These are phyloP conservation scores for Przewalskia tangutica DNA, from an alignment of 257 asterid genomes.

Conservation along the genomic window DNA sequence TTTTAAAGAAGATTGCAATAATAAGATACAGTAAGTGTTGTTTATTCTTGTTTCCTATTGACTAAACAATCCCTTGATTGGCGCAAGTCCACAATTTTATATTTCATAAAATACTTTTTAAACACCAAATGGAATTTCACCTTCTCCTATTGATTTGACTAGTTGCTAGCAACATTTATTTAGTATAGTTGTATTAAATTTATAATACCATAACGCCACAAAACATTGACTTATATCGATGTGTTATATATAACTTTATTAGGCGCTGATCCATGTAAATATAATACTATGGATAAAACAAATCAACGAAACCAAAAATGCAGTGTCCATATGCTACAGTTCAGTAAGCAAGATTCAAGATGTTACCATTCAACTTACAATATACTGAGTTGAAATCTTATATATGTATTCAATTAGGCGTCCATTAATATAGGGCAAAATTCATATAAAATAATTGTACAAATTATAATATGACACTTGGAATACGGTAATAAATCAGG, in stretches of 20 bases:
- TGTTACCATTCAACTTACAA: not conserved
- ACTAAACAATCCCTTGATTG: constrained; percentile 29
- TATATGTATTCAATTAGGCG: not conserved
- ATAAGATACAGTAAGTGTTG: not conserved
- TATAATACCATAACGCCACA: not conserved
- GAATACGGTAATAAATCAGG: no score
- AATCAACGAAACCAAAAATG: not conserved
- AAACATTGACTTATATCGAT: not conserved
- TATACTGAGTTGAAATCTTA: not conserved
- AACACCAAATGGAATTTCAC: not conserved
- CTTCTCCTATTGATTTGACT: not conserved
- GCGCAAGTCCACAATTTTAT: constrained; percentile 9
- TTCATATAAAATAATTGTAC: no score
- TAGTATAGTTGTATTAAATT: not conserved
- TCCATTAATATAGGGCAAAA: not conserved
- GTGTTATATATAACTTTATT: not conserved
- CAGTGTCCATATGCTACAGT: not conserved
- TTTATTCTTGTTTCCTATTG: constrained; percentile 13
- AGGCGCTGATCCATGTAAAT: not conserved
- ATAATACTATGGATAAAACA: not conserved
- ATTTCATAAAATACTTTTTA: not conserved
- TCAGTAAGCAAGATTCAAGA: not conserved
- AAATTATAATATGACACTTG: no score
- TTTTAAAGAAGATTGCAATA: not conserved
- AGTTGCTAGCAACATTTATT: not conserved